These are phyloP conservation scores for Cicer pinnatifidum DNA, from an alignment of 306 rosid genomes.

Conservation along the genomic window DNA sequence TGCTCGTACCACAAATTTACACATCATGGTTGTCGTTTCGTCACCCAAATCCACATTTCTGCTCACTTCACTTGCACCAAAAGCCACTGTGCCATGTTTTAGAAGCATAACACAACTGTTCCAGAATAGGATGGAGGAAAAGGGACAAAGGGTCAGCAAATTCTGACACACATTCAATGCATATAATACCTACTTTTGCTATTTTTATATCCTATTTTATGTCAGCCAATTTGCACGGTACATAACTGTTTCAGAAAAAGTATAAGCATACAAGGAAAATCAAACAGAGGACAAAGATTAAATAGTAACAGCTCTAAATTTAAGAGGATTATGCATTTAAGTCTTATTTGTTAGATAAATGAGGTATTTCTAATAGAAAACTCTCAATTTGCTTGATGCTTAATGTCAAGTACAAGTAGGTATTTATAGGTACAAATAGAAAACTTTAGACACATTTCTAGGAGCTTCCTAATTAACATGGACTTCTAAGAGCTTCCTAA, in stretches of 20 bases:
- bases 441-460: too few relatives aligned
- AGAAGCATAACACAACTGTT: conserved; percentile 91
- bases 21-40: conserved; percentile 92
- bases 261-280: too few relatives aligned
- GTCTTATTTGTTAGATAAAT: neutral
- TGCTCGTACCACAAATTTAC: conserved; percentile 95
- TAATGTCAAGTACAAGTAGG: too few relatives aligned
- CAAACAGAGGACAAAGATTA: conserved; percentile 2
- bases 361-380: too few relatives aligned
- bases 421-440: too few relatives aligned
- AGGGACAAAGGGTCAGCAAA: conserved; percentile 25
- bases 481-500: too few relatives aligned
- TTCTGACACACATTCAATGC: neutral
- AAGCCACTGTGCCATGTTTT: conserved; percentile 99
- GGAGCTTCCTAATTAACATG: too few relatives aligned
- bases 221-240: conserved; percentile 17
- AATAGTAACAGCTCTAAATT: conserved; percentile 15
- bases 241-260: neutral
- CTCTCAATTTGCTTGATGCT: too few relatives aligned
- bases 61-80: conserved; percentile 99
- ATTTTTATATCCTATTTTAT: conserved; percentile 15
- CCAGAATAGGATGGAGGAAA: neutral
- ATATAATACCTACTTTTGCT: conserved; percentile 10
- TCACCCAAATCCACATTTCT: conserved; percentile 96
- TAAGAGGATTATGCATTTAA: neutral